Base-by-base conservation (phyloP, 2,329 filamentous ascomycete genomes). In the Trichophaea hybrida region DNA sequence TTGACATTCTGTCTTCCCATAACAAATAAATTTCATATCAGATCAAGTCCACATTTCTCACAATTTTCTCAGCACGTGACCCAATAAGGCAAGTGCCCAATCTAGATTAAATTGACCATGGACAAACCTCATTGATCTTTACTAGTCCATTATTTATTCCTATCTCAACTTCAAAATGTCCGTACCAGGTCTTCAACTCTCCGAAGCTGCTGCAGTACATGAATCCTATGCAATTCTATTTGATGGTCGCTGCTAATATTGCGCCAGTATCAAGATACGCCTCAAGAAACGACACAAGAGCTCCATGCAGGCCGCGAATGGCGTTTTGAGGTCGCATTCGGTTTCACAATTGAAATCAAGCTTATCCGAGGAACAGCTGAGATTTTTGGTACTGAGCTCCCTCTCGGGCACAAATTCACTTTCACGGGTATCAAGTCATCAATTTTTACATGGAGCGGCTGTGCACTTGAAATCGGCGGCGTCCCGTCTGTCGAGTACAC, bases 331-430 rank as follows among this genome's bases (percentile, higher is more conserved):
- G 82, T 88, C 49, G 78, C 83, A 8, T 75, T 76, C 64, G 76
- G 75, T 12, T 74, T 73, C 53, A 75, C 73, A 12, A 72, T 80
- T 43, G 74, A 77, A 65, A 75, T 80, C 49, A 80, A 77, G 75
- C 77, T 97, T 32, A 74, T 88, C 59, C 81, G 79, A 37, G 93
- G 93, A 62, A 88, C 84, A 1, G 93, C 91, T 53, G 93, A 98
- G 73, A 82, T 94, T 69, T 95, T 97, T 71, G 93, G 93, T 70
- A 90, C 91, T 58, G 93, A 98, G 74, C 84, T 98, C 48, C 89
- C 89, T 8, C 78, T 81, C 7, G 85, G 85, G 59, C 85, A 85
- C 55, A 78, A 80, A 7, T 97, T 97, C 75, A 83, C 78, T 35
- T 91, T 98, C 72, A 79, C 80, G 50, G 86, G 88, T 59, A 80